Base-by-base conservation (phyloP, 2,329 filamentous ascomycete genomes). In the Tolypocladium capitatum region DNA sequence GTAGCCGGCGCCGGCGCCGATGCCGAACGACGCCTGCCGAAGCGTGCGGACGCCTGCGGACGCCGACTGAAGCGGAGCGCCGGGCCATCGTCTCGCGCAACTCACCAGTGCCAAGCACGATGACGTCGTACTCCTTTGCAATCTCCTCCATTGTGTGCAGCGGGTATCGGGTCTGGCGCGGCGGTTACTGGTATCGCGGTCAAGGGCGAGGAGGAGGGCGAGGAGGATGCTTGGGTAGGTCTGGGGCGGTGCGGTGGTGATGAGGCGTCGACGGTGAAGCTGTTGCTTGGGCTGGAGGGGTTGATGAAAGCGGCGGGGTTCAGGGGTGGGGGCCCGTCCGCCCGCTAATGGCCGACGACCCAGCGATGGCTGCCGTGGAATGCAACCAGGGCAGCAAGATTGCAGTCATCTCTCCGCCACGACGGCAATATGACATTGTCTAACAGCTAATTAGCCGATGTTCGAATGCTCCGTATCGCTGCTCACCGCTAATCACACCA, bases 51-150 rank as follows among this genome's bases (percentile, higher is more conserved):
- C n/a, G n/a, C n/a, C n/a, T n/a, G 35, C 35, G 18, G 10, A 14
- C 24, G 24, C 24, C 24, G 24, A 24, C 24, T 24, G 24, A 3
- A 3, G 5, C 24, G 24, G 3, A 24, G 24, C 24, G 24, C 24
- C 5, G 24, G 5, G 24, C 24, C 24, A 24, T 5, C 24, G 9
- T 28, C 38, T 28, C 38, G 16, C 31, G 41, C 44, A 58, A 70
- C 80, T 64, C 76, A 95, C 89, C 90, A 68, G 92, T 98, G 78
- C 92, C 92, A 67, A 98, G 81, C 67, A 98, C 92, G 66, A 98
- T 82, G 69, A 96, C 87, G 79, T 98, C 92, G 79, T 98, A 98
- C 72, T 96, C 90, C 66, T 88, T 86, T 58, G 90, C 88, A 66
- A 98, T 95, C 72, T 97, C 92, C 66, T 97, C 92, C 92, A 97